Percentiles rank a stretch among this genome's conserved stretches.
These are phyloP conservation scores for Raffaelea arxii DNA, from an alignment of 2,329 filamentous ascomycete genomes.

Conservation along the genomic window DNA sequence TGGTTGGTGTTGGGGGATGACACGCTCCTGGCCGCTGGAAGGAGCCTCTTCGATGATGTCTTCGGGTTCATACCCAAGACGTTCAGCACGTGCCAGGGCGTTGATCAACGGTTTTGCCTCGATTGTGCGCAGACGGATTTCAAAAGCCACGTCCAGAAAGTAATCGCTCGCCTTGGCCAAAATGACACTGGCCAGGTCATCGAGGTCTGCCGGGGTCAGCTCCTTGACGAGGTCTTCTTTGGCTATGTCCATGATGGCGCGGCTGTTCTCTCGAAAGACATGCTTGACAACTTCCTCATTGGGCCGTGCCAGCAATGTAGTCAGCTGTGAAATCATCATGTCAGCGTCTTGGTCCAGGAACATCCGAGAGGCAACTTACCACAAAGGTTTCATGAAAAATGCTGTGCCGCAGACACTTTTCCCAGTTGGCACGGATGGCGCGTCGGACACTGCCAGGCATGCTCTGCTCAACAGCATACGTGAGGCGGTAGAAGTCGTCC, in stretches of 20 bases:
- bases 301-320: conserved; percentile 37
- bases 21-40: conserved; percentile 26
- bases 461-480: conserved; percentile 28
- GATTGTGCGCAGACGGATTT: conserved; percentile 41
- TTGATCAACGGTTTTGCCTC: conserved; percentile 45
- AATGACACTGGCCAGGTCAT: conserved; percentile 33
- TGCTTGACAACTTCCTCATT: conserved; percentile 24
- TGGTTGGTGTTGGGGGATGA: conserved; percentile 19
- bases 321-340: conserved; percentile 32
- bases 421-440: conserved; percentile 39
- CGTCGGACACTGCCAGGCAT: conserved; percentile 36
- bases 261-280: conserved; percentile 35
- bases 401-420: conserved; percentile 38
- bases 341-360: not conserved
- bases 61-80: conserved; percentile 43
- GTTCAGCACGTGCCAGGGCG: conserved; percentile 44
- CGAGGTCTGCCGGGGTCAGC: conserved; percentile 30
- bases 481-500: conserved; percentile 29
- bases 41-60: conserved; percentile 36
- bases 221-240: conserved; percentile 32
- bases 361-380: conserved; percentile 26
- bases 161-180: conserved; percentile 34
- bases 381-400: conserved; percentile 44
- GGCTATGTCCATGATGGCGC: conserved; percentile 28
- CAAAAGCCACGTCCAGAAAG: conserved; percentile 45